Evolutionary conservation across 371 early-diverging fungal genomes (phyloP).

Genomic region (Mucor plumbeus): DNA sequence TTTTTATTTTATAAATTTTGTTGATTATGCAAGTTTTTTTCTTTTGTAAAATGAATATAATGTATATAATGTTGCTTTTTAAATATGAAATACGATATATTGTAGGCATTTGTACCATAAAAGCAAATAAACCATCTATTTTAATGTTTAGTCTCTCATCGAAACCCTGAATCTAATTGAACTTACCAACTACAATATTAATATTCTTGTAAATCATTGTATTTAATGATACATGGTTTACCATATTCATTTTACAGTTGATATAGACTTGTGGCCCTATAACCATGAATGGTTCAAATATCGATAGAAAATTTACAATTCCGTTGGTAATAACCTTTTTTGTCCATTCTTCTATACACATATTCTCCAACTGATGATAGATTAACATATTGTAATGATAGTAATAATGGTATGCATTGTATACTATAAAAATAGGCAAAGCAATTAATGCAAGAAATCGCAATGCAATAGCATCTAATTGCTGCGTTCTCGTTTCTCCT

Average conservation of each 20-base stretch:
- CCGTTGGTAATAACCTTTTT: constrained; percentile 66
- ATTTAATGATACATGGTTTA: constrained; percentile 87
- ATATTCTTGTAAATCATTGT: constrained; percentile 94
- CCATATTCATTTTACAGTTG: constrained; percentile 90
- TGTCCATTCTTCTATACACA: constrained; percentile 4
- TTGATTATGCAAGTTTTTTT: neutral
- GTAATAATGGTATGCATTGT: constrained; percentile 82
- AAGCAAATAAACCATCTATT: constrained; percentile 91
- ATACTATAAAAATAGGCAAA: constrained; percentile 80
- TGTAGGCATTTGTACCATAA: constrained; percentile 93
- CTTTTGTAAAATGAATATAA: constrained; percentile 85
- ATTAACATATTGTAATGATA: constrained; percentile 91
- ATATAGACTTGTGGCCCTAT: constrained; percentile 95
- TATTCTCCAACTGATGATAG: constrained; percentile 71
- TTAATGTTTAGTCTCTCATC: neutral
- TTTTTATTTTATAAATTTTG: neutral
- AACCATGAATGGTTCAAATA: constrained; percentile 83
- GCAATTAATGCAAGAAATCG: constrained; percentile 78
- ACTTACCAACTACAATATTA: constrained; percentile 81
- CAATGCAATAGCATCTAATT: constrained; percentile 92
- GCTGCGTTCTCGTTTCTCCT: constrained; percentile 77
- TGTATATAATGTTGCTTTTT: constrained; percentile 86
- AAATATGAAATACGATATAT: constrained; percentile 91
- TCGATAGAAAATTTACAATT: constrained; percentile 84
- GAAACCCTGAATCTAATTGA: neutral